Evolutionary conservation across 1,284 basidiomycete genomes (phyloP), one percentile per base, ranked within the genome.

Genomic region (Neotropicomus parvogracilis): DNA sequence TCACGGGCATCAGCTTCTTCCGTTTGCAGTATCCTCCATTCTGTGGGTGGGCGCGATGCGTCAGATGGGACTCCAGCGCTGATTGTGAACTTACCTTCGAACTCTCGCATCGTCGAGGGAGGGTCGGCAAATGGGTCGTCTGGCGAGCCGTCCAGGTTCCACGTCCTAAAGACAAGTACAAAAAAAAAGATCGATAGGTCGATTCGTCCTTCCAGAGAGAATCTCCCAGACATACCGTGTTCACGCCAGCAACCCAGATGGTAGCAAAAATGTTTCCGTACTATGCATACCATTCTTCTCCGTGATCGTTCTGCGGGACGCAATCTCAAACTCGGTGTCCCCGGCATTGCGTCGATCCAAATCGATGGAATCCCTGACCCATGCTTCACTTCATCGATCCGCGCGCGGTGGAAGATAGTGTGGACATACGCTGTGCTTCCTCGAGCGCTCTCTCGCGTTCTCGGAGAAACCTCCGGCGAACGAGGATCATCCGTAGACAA

Each of bases 401-500:
- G 10, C 0, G 13, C 27, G 7, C 9, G 14, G 16, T 17, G 24
- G 7, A 27, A n/a, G n/a, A 34, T 6, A 21, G 3, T 7, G 13
- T 16, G 11, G 9, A 20, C 52, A 24, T 48, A 73, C 75, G 68
- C 52, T 65, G 59, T 14, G 65, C 58, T 1, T 59, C 52, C 17
- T 27, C 32, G 35, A 41, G 38, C 24, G 20, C 34, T 51, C 69
- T 57, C 48, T 78, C 74, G 47, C 71, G 68, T 40, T 68, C 50
- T 3, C 68, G 72, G 26, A 87, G 64, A 70, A 86, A 94, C 44
- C 79, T 75, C 37, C 86, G 75, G 11, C 91, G 81, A 58, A 79
- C 79, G 33, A 85, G 80, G 40, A 92, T 84, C 49, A 87, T 89
- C 49, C 79, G 78, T 19, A 95, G 70, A 35, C 93, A 66, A 0